Evolutionary conservation across 2,329 filamentous ascomycete genomes (phyloP).

Genomic region (Thielaviopsis musarum): DNA sequence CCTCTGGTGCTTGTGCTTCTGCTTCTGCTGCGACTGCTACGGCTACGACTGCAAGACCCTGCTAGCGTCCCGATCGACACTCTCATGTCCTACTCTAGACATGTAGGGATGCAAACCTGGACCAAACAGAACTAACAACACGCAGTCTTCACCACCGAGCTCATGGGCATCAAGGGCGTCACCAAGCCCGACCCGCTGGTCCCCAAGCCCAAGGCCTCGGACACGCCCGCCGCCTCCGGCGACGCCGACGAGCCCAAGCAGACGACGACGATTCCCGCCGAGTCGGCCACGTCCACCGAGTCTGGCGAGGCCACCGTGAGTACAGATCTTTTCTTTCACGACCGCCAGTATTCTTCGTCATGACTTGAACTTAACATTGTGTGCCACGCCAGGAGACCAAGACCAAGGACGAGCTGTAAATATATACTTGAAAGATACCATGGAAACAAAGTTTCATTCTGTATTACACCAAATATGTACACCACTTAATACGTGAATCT

Average conservation of each 20-base stretch:
- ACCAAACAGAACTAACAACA: conserved; percentile 10
- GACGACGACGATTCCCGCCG: conserved; percentile 5
- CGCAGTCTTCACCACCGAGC: conserved; percentile 76
- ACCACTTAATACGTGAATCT: neutral
- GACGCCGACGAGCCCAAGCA: conserved; percentile 14
- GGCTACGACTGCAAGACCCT: too few relatives aligned
- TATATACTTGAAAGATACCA: conserved; percentile 2
- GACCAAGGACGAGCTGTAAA: conserved; percentile 13
- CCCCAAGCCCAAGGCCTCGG: conserved; percentile 22
- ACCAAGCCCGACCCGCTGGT: conserved; percentile 29
- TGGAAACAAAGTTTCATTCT: neutral
- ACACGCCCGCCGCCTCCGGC: conserved; percentile 16
- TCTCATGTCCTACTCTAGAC: too few relatives aligned
- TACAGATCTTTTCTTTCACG: conserved; percentile 6
- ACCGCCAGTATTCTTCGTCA: conserved; percentile 5
- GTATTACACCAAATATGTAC: neutral
- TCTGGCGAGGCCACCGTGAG: conserved; percentile 7
- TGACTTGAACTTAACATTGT: conserved; percentile 4
- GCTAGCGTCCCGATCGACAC: too few relatives aligned
- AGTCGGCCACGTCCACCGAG: neutral
- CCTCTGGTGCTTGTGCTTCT: neutral
- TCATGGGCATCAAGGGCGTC: conserved; percentile 69
- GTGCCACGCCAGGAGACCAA: conserved; percentile 7
- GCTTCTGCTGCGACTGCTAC: too few relatives aligned
- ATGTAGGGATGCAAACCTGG: too few relatives aligned